Evolutionary conservation across 106 monocot genomes (phyloP).

Genomic region (Cymbidium sinense): DNA sequence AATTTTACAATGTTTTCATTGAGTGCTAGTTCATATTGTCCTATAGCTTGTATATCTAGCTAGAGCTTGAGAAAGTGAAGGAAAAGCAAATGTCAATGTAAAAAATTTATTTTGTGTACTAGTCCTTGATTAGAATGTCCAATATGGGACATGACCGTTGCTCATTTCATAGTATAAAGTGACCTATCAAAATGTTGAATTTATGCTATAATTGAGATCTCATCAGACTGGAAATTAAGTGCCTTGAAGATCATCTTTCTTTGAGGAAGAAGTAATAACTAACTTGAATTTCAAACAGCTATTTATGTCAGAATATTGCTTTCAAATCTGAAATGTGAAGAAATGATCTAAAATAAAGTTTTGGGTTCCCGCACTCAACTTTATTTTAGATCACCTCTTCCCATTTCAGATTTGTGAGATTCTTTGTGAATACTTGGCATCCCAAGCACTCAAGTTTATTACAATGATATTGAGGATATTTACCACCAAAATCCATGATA

Average conservation of each 20-base stretch:
- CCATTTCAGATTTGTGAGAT: no score
- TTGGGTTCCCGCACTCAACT: no score
- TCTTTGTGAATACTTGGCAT: not conserved
- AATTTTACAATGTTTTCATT: not conserved
- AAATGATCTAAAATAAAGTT: no score
- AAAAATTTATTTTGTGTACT: not conserved
- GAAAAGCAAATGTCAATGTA: not conserved
- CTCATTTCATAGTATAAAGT: no score
- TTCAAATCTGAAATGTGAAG: no score
- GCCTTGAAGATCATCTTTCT: not conserved
- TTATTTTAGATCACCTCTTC: no score
- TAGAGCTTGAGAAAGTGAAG: not conserved
- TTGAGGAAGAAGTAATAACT: not conserved
- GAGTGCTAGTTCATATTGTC: not conserved
- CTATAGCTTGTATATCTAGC: not conserved
- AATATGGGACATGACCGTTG: not conserved
- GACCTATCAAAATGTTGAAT: not conserved
- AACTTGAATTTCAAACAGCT: not conserved
- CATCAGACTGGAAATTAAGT: not conserved
- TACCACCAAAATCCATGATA: not conserved
- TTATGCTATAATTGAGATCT: not conserved
- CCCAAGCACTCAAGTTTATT: no score
- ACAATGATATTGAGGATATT: not conserved
- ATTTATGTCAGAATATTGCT: not conserved
- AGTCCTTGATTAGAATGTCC: not conserved